Evolutionary conservation across 805 yeast species (phyloP), one percentile per base, ranked within the genome.

Genomic region (Cyberlindnera samutprakarnensis): DNA sequence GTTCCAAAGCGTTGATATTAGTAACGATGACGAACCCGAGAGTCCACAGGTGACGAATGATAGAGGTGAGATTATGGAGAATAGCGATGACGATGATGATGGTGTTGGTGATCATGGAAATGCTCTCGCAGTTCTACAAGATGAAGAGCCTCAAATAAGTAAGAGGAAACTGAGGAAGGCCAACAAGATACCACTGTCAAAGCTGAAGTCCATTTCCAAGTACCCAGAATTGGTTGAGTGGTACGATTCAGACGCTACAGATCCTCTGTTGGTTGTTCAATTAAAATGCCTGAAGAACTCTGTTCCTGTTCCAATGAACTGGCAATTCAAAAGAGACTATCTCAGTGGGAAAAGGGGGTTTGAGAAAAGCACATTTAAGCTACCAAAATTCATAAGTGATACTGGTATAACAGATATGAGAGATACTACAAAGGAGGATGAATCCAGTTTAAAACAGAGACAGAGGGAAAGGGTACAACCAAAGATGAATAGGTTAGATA

Each of bases 321-420:
- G 98, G 98, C 74, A 73, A 32, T 59, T 69, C 12, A 86, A 85
- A 48, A 62, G 81, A 32, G 95, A 83, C 23, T 87, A 78, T 44
- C 57, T 87, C 4, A 61, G 86, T 1, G 66, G 77, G 1, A 70
- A 75, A 39, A 66, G 81, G 31, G 80, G 88, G 1, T 41, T 75
- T 15, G 87, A 77, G 33, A 75, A 75, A 44, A 67, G 68, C 8
- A 85, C 86, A 1, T 90, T 83, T 50, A 73, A 74, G 47, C 62
- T 90, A 14, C 97, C 97, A 0, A 66, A 73, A 25, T 82, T 73
- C 44, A 85, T 92, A 24, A 66, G 62, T 24, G 84, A 75, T 32
- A 88, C 96, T 0, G 95, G 95, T 2, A 87, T 90, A 18, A 70
- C 75, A 41, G 87, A 83, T 34, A 82, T 90, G 94, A 70, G 96